A percentile compares a stretch with the other conserved stretches of the same genome.
Conservation (phyloP, 2,329 filamentous ascomycete species). For the Alternaria panax region DNA sequence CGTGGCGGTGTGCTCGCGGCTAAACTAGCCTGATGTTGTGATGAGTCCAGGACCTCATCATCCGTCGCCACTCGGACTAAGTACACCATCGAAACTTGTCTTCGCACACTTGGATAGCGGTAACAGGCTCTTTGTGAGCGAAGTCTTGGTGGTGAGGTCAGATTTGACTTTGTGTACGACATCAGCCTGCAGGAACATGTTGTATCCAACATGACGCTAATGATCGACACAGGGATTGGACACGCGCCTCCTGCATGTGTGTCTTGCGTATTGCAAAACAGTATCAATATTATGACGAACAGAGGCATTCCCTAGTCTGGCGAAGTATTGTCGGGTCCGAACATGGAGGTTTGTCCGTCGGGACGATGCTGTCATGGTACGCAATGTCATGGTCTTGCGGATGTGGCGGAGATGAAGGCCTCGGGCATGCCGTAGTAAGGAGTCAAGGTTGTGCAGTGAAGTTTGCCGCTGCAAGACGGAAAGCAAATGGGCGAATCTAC, state of each 20-base stretch:
- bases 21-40: not conserved
- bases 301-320: not conserved
- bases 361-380: not conserved
- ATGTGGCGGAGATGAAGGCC: not conserved
- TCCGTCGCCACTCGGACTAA: not conserved
- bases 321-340: not conserved
- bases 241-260: not conserved
- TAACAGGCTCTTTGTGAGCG: not conserved
- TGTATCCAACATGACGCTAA: conserved; percentile 1
- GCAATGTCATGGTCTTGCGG: not conserved
- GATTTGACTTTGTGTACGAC: conserved; percentile 11
- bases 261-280: conserved; percentile 2
- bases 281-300: conserved; percentile 1
- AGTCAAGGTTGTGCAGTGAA: not conserved
- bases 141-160: conserved; percentile 1
- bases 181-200: not conserved
- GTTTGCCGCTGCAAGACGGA: no score
- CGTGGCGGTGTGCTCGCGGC: not conserved
- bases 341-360: not conserved
- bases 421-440: not conserved
- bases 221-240: conserved; percentile 4
- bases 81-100: not conserved
- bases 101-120: not conserved
- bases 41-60: not conserved
- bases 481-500: conserved; percentile 46